Evolutionary conservation across 2,329 filamentous ascomycete genomes (phyloP), one percentile per base, ranked within the genome.

Genomic region (Colletotrichum limetticola): DNA sequence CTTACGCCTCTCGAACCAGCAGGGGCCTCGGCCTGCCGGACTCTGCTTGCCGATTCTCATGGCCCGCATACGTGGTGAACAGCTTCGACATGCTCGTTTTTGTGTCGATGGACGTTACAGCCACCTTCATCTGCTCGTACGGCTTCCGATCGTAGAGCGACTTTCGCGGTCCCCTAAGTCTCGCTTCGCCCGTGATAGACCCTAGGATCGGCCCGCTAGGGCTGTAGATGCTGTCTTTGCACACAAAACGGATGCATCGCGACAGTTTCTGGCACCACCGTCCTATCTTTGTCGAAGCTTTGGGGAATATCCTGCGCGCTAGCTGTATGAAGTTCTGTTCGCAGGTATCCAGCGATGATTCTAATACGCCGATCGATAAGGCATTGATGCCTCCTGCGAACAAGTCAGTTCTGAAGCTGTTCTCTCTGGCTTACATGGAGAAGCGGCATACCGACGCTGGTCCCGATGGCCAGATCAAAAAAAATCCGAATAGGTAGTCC

Each of bases 401-500:
- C 2, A 42, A 11, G 14, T 62, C 11, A 49, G 24, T 46, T 32
- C 26, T 56, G 12, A 56, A 30, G 22, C 9, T 55, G 6, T n/a
- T 30, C 1, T 57, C 55, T 30, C 5, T 57, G 26, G 16, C 4
- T 24, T 19, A 16, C 14, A 30, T 16, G 8, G 6, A 49, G 19
- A 62, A 19, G 24, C 55, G 24, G 16, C 42, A 12, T 62, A 62
- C 59, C 42, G 26, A 62, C 59, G 59, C 59, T 62, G 42, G 59
- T 62, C 22, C 59, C 42, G 7, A 62, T 32, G 26, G 59, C 59
- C 42, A 62, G 19, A 37, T 62, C 42, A 49, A 62, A 62, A 26
- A 62, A 52, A 3, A 52, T 46, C 22, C 28, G 58, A 12, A 68
- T 57, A 28, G 58, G 66, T 58, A 68, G 53, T 24, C 72, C 24